Evolutionary conservation across 2,329 filamentous ascomycete species (phyloP).

Genomic region (Elsinoe arachidis): DNA sequence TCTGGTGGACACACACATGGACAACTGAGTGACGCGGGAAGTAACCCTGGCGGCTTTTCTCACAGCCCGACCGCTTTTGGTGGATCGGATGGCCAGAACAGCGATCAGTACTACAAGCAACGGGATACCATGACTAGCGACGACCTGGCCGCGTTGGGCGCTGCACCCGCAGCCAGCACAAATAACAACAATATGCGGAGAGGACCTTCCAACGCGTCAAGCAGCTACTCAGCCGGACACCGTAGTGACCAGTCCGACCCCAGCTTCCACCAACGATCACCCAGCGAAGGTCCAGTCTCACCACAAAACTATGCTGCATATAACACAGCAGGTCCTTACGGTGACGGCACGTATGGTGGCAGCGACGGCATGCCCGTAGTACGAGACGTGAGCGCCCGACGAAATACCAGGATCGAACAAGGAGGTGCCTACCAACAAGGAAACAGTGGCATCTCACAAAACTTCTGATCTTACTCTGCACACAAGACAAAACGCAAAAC

Average conservation of each 20-base stretch:
- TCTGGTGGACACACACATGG: constrained; percentile 55
- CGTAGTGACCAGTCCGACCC: constrained; percentile 53
- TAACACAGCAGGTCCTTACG: constrained; percentile 48
- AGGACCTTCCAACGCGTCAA: constrained; percentile 90
- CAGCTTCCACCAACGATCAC: constrained; percentile 25
- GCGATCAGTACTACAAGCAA: constrained; percentile 47
- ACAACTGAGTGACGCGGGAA: constrained; percentile 59
- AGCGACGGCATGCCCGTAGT: constrained; percentile 69
- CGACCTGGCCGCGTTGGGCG: constrained; percentile 71
- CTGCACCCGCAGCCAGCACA: constrained; percentile 53
- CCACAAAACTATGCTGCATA: constrained; percentile 40
- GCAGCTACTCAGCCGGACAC: constrained; percentile 77
- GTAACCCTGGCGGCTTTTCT: constrained; percentile 41
- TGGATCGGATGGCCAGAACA: constrained; percentile 59
- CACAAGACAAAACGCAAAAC: neutral
- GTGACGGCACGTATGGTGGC: constrained; percentile 45
- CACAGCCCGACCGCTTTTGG: constrained; percentile 41
- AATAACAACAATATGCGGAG: constrained; percentile 70
- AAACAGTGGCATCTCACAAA: constrained; percentile 90
- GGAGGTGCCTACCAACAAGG: constrained; percentile 79
- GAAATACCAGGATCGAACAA: constrained; percentile 92
- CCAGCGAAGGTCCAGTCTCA: constrained; percentile 44
- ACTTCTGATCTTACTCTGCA: constrained; percentile 48
- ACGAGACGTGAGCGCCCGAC: constrained; percentile 79
- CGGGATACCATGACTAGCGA: constrained; percentile 58